Percentiles rank a stretch among this genome's conserved stretches.
These are phyloP conservation scores for Nakaseomyces delphensis DNA, from an alignment of 1,139 yeast genomes.

Conservation along the genomic window DNA sequence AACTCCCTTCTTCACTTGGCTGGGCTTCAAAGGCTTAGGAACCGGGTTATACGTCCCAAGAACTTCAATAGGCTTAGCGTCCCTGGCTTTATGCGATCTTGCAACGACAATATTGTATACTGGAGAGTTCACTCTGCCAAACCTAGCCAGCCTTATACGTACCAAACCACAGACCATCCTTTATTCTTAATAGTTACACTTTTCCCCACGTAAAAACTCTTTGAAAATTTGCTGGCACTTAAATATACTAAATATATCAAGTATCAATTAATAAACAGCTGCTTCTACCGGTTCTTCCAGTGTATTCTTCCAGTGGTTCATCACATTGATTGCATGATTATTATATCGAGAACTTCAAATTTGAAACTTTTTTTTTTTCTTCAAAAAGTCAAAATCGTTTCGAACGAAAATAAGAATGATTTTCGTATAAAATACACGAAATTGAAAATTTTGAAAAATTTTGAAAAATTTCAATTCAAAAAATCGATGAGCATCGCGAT, in stretches of 20 bases:
- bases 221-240: no score
- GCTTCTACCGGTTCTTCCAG: no score
- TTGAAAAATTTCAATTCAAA: no score
- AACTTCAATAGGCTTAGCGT: constrained; percentile 85
- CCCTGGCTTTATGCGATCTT: constrained; percentile 59
- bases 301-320: no score
- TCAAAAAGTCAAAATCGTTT: no score
- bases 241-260: no score
- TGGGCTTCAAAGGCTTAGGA: constrained; percentile 55
- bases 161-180: constrained; percentile 40
- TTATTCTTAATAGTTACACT: not conserved
- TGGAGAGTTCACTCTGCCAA: constrained; percentile 85
- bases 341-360: not conserved
- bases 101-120: constrained; percentile 88
- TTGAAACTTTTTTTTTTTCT: not conserved
- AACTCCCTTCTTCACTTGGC: constrained; percentile 47
- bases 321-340: no score
- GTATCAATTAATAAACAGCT: no score
- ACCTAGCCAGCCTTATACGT: constrained; percentile 81
- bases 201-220: not conserved
- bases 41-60: constrained; percentile 88
- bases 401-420: no score
- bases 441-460: not conserved
- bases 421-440: no score
- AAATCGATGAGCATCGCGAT: constrained; percentile 3